These are phyloP conservation scores for Suhomyces chickasaworum DNA, from an alignment of 1,139 yeast genomes.

Conservation along the genomic window DNA sequence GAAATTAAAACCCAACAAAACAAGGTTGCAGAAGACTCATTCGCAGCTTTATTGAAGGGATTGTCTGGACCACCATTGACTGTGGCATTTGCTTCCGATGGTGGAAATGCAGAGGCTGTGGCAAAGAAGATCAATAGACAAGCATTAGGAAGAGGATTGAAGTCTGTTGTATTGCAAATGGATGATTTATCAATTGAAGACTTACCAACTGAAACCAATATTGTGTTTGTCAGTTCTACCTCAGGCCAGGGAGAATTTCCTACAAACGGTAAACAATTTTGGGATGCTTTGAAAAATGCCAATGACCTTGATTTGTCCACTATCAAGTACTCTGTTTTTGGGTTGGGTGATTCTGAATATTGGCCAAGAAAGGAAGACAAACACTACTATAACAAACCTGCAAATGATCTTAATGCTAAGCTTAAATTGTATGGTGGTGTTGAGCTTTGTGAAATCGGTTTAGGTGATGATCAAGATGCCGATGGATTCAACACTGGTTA, in stretches of 20 bases:
- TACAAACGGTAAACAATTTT: constrained; percentile 86
- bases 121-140: constrained; percentile 84
- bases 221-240: constrained; percentile 82
- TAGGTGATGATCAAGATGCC: constrained; percentile 97
- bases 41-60: constrained; percentile 75
- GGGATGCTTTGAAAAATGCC: constrained; percentile 78
- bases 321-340: constrained; percentile 76
- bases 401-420: constrained; percentile 67
- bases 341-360: constrained; percentile 90
- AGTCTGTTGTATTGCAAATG: constrained; percentile 75
- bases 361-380: constrained; percentile 98
- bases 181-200: constrained; percentile 85
- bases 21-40: constrained; percentile 75
- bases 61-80: constrained; percentile 92
- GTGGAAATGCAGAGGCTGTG: constrained; percentile 85
- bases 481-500: constrained; percentile 93
- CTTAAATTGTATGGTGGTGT: constrained; percentile 72
- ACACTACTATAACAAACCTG: constrained; percentile 93
- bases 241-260: constrained; percentile 99
- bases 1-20: constrained; percentile 63
- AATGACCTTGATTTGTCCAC: constrained; percentile 73
- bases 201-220: constrained; percentile 75
- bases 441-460: constrained; percentile 71
- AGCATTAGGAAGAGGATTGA: constrained; percentile 84
- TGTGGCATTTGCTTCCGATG: constrained; percentile 90